These are phyloP conservation scores for Dalbergia cochinchinensis DNA, from an alignment of 306 rosid species.

Conservation along the genomic window DNA sequence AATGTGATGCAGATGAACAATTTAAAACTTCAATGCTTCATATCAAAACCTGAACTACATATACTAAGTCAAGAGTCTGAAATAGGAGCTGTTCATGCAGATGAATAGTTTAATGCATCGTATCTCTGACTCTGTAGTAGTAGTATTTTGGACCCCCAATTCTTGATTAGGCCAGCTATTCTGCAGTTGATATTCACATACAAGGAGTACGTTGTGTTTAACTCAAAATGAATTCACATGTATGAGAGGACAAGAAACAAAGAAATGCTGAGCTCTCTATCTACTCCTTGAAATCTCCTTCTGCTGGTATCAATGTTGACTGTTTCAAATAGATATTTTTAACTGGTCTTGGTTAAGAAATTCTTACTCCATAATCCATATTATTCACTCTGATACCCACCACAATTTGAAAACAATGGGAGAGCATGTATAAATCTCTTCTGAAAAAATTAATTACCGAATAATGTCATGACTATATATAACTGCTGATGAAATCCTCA, in stretches of 20 bases:
- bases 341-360: too few species aligned
- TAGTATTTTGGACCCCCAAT: slow-evolving; percentile 9
- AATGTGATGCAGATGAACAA: neutral
- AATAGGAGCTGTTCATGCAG: slow-evolving; percentile 6
- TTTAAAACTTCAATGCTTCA: neutral
- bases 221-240: slow-evolving; percentile 6
- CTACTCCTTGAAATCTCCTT: too few species aligned
- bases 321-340: too few species aligned
- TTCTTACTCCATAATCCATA: too few species aligned
- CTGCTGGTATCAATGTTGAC: too few species aligned
- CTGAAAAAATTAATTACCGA: too few species aligned
- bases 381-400: too few species aligned
- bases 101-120: slow-evolving; percentile 18
- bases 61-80: neutral
- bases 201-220: neutral
- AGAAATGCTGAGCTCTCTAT: neutral
- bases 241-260: neutral
- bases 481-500: neutral
- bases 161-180: slow-evolving; percentile 44
- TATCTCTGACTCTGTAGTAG: neutral
- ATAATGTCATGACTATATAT: too few species aligned
- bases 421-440: too few species aligned
- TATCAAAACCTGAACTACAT: too few species aligned
- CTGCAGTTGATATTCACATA: slow-evolving; percentile 36
- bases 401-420: too few species aligned